phyloP scores from a whole-genome alignment of 2,329 filamentous ascomycete genomes.

The Penicillium sumatraense region DNA sequence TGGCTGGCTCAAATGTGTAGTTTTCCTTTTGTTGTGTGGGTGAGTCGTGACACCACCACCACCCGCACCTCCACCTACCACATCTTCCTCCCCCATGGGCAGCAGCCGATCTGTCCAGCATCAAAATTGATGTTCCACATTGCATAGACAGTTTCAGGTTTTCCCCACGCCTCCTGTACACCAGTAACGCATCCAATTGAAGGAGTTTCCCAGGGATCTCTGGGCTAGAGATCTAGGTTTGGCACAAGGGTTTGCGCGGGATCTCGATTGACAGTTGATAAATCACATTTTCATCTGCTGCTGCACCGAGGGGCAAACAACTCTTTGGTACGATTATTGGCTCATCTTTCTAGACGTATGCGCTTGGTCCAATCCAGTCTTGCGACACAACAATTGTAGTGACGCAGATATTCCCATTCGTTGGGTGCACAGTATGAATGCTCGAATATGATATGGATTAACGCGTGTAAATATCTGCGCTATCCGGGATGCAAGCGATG shows the following conservation, averaged over 20 bases:
- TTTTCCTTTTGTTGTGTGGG: slow-evolving; percentile 3
- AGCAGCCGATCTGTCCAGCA: neutral
- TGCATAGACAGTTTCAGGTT: slow-evolving; percentile 7
- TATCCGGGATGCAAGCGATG: too few relatives aligned
- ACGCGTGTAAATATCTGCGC: too few relatives aligned
- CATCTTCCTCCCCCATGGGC: neutral
- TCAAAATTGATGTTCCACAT: slow-evolving; percentile 13
- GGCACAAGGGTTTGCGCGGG: neutral
- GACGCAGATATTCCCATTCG: slow-evolving; percentile 1
- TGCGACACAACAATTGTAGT: slow-evolving; percentile 1
- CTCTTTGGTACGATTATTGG: slow-evolving; percentile 13
- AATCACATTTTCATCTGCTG: slow-evolving; percentile 23
- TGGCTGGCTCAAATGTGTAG: slow-evolving; percentile 14
- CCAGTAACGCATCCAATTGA: neutral
- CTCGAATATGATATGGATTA: neutral
- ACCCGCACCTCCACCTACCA: neutral
- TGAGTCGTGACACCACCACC: neutral
- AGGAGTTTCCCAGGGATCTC: neutral
- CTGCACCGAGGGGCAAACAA: slow-evolving; percentile 4
- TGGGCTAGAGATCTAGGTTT: slow-evolving; percentile 9
- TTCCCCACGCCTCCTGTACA: slow-evolving; percentile 7
- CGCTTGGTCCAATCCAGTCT: slow-evolving; percentile 13
- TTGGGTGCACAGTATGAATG: neutral
- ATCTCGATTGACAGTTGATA: slow-evolving; percentile 22
- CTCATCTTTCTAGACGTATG: neutral